phyloP scores from a whole-genome alignment of 2,329 filamentous ascomycete species.

The Trichoderma pleuroti region DNA sequence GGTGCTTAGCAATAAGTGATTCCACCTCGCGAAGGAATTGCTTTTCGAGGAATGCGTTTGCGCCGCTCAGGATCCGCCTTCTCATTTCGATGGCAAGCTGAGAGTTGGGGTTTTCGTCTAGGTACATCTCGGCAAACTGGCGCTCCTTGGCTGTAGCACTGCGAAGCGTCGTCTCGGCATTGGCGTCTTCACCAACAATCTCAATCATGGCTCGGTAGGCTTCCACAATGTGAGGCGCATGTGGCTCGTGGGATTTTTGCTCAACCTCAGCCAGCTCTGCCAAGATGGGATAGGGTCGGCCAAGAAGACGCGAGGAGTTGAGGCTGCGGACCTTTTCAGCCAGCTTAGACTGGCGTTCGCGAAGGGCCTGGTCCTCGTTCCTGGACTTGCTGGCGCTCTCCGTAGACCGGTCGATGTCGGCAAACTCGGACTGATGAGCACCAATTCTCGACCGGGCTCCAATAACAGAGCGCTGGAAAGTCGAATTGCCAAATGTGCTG shows the following conservation, averaged over 20 bases:
- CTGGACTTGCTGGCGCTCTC: conserved; percentile 46
- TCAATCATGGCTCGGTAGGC: conserved; percentile 78
- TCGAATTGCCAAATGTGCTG: conserved; percentile 54
- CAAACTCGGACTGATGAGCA: conserved; percentile 61
- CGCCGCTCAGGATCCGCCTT: conserved; percentile 76
- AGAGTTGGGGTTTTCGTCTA: conserved; percentile 69
- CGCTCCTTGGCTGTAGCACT: conserved; percentile 69
- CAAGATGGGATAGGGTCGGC: conserved; percentile 68
- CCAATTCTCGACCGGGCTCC: conserved; percentile 70
- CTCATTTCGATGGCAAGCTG: conserved; percentile 62
- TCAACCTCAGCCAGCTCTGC: conserved; percentile 74
- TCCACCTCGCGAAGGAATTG: conserved; percentile 78
- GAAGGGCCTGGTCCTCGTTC: conserved; percentile 67
- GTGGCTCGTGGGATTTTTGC: conserved; percentile 63
- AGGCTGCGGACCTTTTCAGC: conserved; percentile 74
- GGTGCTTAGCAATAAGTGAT: conserved; percentile 72
- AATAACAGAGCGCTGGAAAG: conserved; percentile 79
- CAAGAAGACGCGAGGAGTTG: conserved; percentile 67
- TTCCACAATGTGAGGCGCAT: conserved; percentile 71
- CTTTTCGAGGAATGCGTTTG: conserved; percentile 74
- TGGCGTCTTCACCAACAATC: conserved; percentile 70
- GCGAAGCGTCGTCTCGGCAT: conserved; percentile 55
- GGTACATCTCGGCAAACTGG: conserved; percentile 70
- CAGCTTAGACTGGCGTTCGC: conserved; percentile 81
- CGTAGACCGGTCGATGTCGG: conserved; percentile 61